Evolutionary conservation across 2,329 filamentous ascomycete species (phyloP).

Genomic region (Penicillium sp.): DNA sequence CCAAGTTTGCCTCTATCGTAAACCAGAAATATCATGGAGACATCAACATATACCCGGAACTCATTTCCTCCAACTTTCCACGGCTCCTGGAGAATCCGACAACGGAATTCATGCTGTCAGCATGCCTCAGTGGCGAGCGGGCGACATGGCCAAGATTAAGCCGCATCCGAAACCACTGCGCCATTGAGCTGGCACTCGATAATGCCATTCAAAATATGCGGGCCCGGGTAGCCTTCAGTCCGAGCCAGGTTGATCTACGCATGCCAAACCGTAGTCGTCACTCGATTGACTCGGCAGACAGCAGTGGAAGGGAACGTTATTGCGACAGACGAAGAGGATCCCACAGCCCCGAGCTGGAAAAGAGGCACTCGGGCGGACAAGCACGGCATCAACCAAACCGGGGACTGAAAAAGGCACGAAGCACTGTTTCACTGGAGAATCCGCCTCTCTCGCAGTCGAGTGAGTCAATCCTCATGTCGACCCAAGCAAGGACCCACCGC

Average conservation of each 20-base stretch:
- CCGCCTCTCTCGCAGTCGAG: slow-evolving; percentile 9
- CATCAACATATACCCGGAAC: slow-evolving; percentile 86
- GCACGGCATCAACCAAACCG: slow-evolving; percentile 5
- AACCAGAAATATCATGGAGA: slow-evolving; percentile 92
- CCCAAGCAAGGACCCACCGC: slow-evolving; percentile 10
- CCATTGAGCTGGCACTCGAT: slow-evolving; percentile 77
- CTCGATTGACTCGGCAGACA: slow-evolving; percentile 26
- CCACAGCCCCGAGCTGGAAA: slow-evolving; percentile 33
- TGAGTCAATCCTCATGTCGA: slow-evolving; percentile 10
- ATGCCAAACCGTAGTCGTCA: slow-evolving; percentile 17
- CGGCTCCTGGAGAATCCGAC: slow-evolving; percentile 81
- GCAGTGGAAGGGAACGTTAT: slow-evolving; percentile 23
- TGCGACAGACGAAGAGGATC: slow-evolving; percentile 31
- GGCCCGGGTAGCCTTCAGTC: slow-evolving; percentile 39
- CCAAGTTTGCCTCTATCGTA: slow-evolving; percentile 76
- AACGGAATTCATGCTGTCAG: slow-evolving; percentile 78
- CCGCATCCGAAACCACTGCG: slow-evolving; percentile 80
- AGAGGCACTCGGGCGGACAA: slow-evolving; percentile 15
- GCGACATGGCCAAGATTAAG: slow-evolving; percentile 91
- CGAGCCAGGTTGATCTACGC: slow-evolving; percentile 26
- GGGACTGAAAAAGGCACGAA: slow-evolving; percentile 22
- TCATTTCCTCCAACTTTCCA: slow-evolving; percentile 71
- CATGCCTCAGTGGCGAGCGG: slow-evolving; percentile 73
- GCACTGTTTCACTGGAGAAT: slow-evolving; percentile 24
- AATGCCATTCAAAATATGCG: slow-evolving; percentile 43